phyloP scores from a whole-genome alignment of 805 yeast genomes.

The Candida stauntonica region DNA sequence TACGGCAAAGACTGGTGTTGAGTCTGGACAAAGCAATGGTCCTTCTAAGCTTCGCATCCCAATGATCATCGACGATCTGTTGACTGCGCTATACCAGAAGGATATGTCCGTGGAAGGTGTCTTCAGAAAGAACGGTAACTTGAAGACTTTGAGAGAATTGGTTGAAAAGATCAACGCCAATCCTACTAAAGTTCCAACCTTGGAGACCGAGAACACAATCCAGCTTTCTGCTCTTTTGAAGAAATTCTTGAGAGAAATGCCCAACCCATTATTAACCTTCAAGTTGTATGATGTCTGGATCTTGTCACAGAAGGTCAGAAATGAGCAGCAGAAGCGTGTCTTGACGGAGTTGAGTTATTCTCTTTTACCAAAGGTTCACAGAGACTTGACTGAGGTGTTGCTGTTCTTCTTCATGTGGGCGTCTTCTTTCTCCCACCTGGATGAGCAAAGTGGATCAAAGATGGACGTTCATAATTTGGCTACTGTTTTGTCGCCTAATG shows the following conservation, averaged over 20 bases:
- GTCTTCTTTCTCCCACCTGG: conserved; percentile 90
- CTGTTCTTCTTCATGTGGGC: conserved; percentile 90
- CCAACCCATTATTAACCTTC: conserved; percentile 82
- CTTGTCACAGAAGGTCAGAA: conserved; percentile 52
- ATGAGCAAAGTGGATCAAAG: conserved; percentile 85
- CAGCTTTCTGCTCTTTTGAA: conserved; percentile 92
- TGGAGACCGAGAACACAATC: conserved; percentile 74
- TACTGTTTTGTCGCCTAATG: conserved; percentile 92
- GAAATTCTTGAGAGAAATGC: conserved; percentile 87
- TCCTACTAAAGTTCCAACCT: conserved; percentile 68
- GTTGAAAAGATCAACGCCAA: conserved; percentile 67
- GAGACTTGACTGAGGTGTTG: conserved; percentile 84
- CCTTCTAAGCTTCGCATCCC: conserved; percentile 80
- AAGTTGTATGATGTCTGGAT: conserved; percentile 77
- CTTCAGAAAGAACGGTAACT: conserved; percentile 94
- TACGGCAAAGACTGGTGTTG: conserved; percentile 69
- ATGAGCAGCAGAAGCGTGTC: conserved; percentile 42
- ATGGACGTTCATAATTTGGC: conserved; percentile 96
- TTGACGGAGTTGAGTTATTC: conserved; percentile 64
- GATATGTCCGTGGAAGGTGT: conserved; percentile 96
- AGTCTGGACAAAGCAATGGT: conserved; percentile 80
- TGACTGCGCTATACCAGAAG: conserved; percentile 77
- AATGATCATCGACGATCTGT: conserved; percentile 77
- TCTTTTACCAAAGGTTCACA: conserved; percentile 72
- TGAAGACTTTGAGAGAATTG: conserved; percentile 70